Evolutionary conservation across 805 yeast species (phyloP).

Genomic region (Starmerella bombicola): DNA sequence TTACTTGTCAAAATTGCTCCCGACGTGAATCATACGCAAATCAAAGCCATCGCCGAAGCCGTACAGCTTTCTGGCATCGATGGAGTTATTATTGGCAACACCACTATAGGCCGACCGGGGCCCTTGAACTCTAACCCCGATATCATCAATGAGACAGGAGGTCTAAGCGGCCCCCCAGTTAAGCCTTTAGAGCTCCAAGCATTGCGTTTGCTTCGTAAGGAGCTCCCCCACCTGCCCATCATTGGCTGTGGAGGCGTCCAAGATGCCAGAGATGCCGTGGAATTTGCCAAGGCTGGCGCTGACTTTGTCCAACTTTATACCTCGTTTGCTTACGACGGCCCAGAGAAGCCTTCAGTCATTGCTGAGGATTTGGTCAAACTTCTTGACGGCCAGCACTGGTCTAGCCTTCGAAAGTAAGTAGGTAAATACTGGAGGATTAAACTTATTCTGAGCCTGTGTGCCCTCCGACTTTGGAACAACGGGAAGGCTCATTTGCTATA

Average conservation of each 20-base stretch:
- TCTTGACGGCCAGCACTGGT: constrained; percentile 78
- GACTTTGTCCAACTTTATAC: constrained; percentile 79
- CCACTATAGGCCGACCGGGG: constrained; percentile 76
- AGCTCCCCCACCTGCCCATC: constrained; percentile 60
- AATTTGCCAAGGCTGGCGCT: constrained; percentile 89
- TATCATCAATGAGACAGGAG: constrained; percentile 44
- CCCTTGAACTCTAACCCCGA: constrained; percentile 39
- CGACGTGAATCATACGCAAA: constrained; percentile 69
- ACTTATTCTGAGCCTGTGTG: too few relatives aligned
- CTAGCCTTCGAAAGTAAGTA: constrained; percentile 29
- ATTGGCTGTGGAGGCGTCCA: constrained; percentile 93
- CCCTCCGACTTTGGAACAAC: too few relatives aligned
- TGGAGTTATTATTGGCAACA: constrained; percentile 85
- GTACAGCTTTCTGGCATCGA: constrained; percentile 69
- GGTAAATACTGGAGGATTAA: too few relatives aligned
- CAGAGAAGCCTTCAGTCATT: constrained; percentile 58
- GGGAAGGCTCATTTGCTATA: too few relatives aligned
- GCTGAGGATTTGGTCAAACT: constrained; percentile 48
- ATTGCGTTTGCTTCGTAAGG: constrained; percentile 54
- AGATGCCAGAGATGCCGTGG: constrained; percentile 78
- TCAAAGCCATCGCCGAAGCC: constrained; percentile 67
- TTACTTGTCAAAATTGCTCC: constrained; percentile 88
- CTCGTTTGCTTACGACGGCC: constrained; percentile 84
- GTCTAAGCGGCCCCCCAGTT: constrained; percentile 84
- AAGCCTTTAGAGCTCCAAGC: constrained; percentile 69